Evolutionary conservation across 208 protist genomes (phyloP).

Genomic region (Acanthamoeba triangularis): DNA sequence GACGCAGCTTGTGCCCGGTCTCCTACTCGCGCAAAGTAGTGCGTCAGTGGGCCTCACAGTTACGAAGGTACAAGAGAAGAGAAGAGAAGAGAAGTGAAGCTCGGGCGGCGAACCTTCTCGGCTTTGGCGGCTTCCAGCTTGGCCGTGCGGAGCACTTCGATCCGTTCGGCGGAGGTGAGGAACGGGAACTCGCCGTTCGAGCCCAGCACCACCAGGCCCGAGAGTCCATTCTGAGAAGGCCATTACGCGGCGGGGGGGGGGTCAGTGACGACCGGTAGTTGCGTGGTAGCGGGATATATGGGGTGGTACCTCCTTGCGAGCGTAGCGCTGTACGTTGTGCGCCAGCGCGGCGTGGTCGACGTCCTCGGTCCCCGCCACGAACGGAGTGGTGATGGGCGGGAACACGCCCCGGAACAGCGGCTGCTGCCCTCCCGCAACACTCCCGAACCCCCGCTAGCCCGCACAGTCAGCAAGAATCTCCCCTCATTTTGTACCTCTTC

Average conservation of each 20-base stretch:
- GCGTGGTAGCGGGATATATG: too few relatives aligned
- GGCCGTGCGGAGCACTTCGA: slow-evolving; percentile 24
- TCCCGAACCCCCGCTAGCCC: neutral
- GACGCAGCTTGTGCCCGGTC: neutral
- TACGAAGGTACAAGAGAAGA: too few relatives aligned
- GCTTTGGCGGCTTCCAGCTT: neutral
- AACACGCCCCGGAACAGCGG: slow-evolving; percentile 42
- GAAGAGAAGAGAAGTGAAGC: too few relatives aligned
- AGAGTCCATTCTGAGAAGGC: slow-evolving; percentile 23
- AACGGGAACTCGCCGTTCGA: slow-evolving; percentile 69
- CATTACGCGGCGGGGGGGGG: too few relatives aligned
- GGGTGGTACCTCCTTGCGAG: slow-evolving; percentile 50
- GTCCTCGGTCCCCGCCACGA: slow-evolving; percentile 22
- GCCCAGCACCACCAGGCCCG: slow-evolving; percentile 52
- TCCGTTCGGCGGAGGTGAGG: neutral
- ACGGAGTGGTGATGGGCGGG: slow-evolving; percentile 64
- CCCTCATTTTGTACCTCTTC: too few relatives aligned
- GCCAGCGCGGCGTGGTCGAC: slow-evolving; percentile 43
- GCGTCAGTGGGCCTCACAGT: too few relatives aligned
- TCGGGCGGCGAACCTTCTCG: too few relatives aligned
- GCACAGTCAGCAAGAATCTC: too few relatives aligned
- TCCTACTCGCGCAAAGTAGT: neutral
- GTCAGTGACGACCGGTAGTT: too few relatives aligned
- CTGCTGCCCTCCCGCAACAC: neutral
- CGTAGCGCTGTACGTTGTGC: slow-evolving; percentile 31